These are phyloP conservation scores for Leccinum truebloodii DNA, from an alignment of 768 basidiomycete species.

Conservation along the genomic window DNA sequence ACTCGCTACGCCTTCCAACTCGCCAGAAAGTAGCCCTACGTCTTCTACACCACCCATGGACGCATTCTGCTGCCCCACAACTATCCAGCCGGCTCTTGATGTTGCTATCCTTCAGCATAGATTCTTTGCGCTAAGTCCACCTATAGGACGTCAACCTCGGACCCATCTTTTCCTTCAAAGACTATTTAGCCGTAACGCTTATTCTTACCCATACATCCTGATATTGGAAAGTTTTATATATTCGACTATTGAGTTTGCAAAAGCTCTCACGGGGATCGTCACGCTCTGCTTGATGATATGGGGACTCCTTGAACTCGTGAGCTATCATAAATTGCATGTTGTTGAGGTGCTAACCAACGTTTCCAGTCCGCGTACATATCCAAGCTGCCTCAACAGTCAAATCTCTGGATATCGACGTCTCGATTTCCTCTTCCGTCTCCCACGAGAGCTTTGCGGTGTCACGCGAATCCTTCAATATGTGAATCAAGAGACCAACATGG, in stretches of 20 bases:
- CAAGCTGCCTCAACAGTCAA: constrained; percentile 7
- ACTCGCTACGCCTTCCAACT: constrained; percentile 25
- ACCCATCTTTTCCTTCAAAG: not conserved
- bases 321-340: not conserved
- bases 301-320: constrained; percentile 28
- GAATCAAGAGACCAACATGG: constrained; percentile 19
- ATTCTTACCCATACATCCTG: not conserved
- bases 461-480: constrained; percentile 4
- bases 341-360: constrained; percentile 8
- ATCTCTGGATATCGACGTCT: not conserved
- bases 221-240: constrained; percentile 6
- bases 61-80: constrained; percentile 8
- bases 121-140: constrained; percentile 9
- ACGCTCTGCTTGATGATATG: constrained; percentile 24
- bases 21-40: constrained; percentile 21
- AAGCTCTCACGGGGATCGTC: constrained; percentile 12
- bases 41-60: constrained; percentile 15
- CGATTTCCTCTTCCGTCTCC: constrained; percentile 14
- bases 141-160: not conserved
- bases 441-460: constrained; percentile 7
- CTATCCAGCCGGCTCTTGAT: constrained; percentile 11
- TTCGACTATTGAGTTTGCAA: constrained; percentile 17
- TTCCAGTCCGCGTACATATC: constrained; percentile 19
- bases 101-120: constrained; percentile 9
- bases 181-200: not conserved